Evolutionary conservation across 495 filamentous ascomycete species (phyloP).

Genomic region (Talaromyces wortmannii): DNA sequence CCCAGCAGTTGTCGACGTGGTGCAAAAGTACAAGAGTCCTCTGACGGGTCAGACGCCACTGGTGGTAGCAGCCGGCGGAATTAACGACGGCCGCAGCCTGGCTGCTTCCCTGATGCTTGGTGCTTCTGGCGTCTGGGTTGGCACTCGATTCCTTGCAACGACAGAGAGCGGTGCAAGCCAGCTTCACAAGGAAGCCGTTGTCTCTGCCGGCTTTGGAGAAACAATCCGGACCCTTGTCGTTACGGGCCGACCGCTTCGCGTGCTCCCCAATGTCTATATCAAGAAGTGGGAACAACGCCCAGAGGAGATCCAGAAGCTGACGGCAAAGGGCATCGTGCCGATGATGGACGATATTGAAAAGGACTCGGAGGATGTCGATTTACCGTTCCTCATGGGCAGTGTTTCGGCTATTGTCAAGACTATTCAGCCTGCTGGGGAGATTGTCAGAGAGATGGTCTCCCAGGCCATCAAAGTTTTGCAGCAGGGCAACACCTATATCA

Average conservation of each 20-base stretch:
- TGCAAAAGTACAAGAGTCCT: constrained; percentile 49
- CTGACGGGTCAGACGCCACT: constrained; percentile 48
- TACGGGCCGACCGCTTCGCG: constrained; percentile 69
- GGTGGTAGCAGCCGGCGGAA: constrained; percentile 71
- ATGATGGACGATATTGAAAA: constrained; percentile 72
- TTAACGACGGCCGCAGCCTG: constrained; percentile 64
- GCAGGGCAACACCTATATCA: constrained; percentile 28
- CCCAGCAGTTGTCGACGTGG: constrained; percentile 72
- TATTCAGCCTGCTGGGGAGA: constrained; percentile 71
- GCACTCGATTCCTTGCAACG: constrained; percentile 77
- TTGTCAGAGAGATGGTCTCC: constrained; percentile 81
- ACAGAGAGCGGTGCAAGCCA: constrained; percentile 70
- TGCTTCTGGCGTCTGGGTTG: constrained; percentile 73
- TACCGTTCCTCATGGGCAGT: constrained; percentile 90
- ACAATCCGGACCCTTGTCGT: constrained; percentile 74
- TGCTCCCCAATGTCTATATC: constrained; percentile 77
- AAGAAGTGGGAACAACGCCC: constrained; percentile 68
- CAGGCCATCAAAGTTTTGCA: constrained; percentile 68
- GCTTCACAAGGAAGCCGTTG: constrained; percentile 76
- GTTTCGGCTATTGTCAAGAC: constrained; percentile 69
- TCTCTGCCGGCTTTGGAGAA: constrained; percentile 64
- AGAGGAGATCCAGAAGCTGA: constrained; percentile 65
- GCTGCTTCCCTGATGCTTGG: constrained; percentile 68
- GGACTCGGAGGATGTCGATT: constrained; percentile 66
- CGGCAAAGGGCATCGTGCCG: constrained; percentile 66